Evolutionary conservation across 495 filamentous ascomycete species (phyloP).

Genomic region (Tuber melanosporum): DNA sequence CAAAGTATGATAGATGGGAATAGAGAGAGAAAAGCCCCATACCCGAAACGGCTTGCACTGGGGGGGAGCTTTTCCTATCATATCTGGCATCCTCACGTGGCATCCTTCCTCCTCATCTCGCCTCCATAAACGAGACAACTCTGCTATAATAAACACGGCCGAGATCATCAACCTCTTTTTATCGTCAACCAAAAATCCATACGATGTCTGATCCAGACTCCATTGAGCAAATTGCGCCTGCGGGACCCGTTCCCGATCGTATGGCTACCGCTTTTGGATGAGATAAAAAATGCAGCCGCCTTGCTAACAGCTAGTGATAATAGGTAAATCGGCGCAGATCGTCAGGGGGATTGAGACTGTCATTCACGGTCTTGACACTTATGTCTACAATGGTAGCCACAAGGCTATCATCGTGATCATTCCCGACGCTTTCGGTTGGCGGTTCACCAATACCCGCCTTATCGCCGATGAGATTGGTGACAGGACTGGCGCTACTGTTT

Average conservation of each 20-base stretch:
- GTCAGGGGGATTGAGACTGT: neutral
- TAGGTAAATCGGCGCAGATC: neutral
- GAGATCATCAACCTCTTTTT: neutral
- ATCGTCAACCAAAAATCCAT: neutral
- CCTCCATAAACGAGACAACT: neutral
- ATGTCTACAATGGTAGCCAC: constrained; percentile 44
- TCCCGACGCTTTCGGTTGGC: constrained; percentile 56
- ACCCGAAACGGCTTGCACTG: neutral
- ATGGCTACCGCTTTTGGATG: neutral
- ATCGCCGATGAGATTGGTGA: constrained; percentile 52
- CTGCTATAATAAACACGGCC: neutral
- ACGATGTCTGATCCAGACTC: neutral
- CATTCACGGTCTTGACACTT: constrained; percentile 50
- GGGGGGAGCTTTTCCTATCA: neutral
- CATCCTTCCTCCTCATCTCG: neutral
- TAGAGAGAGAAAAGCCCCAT: neutral
- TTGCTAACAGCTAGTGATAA: neutral
- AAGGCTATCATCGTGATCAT: constrained; percentile 53
- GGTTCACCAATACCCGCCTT: constrained; percentile 50
- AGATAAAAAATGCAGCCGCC: neutral
- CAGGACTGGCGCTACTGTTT: constrained; percentile 49
- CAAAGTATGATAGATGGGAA: neutral
- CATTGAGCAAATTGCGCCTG: neutral
- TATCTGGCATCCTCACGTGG: neutral
- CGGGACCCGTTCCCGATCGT: neutral